Evolutionary conservation across 2,329 filamentous ascomycete species (phyloP), one percentile per base, ranked within the genome.

Genomic region (Fusarium pseudonygamai): DNA sequence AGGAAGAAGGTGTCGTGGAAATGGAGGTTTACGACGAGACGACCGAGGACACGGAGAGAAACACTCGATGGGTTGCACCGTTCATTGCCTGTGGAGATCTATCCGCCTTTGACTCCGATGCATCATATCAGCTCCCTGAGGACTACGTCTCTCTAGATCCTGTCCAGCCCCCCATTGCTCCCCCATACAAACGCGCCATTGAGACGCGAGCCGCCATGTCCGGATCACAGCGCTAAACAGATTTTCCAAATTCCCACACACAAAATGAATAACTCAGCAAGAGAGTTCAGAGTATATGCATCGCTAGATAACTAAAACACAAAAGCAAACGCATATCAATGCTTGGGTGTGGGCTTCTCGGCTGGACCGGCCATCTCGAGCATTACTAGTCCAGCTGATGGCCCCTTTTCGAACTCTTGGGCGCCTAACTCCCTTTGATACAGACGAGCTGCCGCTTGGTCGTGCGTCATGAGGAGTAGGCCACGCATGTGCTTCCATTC

Each of bases 11-110:
- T 12, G 74, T 88, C 73, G 74, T 85, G 83, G 82, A 89, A 80
- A 76, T 87, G 80, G 78, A 85, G 81, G 78, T 86, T n/a, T 87
- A 90, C 79, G 88, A 86, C 72, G 82, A 78, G 47, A 65, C 63
- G n/a, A 67, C 67, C 6, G 78, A 75, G 56, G 74, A 78, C 53
- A 77, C 69, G 45, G 74, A 77, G 55, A 72, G 66, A 75, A 83
- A 57, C 86, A 90, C 67, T 82, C 86, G 92, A 57, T 98, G 96
- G 95, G 96, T 98, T 76, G 95, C 95, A 7, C 95, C 96, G 0
- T 99, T 99, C 80, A 89, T 99, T 78, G 95, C 96, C n/a, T 99
- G 96, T 81, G 96, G 96, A 50, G 96, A 99, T 83, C 87, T 99
- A 60, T 97, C 95, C 30, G 92, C 94, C 16, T 99, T 95, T 84